Evolutionary conservation across 208 protist genomes (phyloP).

Genomic region (Trypanosomatidae sp.): DNA sequence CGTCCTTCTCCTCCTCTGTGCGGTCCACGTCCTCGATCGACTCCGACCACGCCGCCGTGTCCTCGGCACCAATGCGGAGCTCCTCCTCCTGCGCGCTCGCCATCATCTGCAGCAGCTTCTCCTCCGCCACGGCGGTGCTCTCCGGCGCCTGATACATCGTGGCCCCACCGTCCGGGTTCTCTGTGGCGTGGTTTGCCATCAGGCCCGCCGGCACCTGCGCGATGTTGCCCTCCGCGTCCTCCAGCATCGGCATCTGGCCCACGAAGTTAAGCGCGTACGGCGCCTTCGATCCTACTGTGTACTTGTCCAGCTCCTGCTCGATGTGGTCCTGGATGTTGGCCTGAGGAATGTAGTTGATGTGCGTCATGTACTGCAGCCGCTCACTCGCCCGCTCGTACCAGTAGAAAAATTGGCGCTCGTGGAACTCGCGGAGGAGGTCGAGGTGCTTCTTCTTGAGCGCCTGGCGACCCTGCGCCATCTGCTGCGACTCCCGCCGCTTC

Average conservation of each 20-base stretch:
- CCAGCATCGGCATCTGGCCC: conserved; percentile 88
- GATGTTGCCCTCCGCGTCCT: conserved; percentile 85
- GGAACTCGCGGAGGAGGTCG: conserved; percentile 87
- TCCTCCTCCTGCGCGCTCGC: conserved; percentile 83
- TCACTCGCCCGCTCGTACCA: conserved; percentile 92
- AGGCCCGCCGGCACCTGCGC: conserved; percentile 63
- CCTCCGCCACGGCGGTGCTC: conserved; percentile 52
- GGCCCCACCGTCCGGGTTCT: conserved; percentile 63
- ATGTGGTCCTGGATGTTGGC: conserved; percentile 78
- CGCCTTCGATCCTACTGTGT: conserved; percentile 65
- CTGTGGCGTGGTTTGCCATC: conserved; percentile 75
- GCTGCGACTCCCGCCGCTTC: conserved; percentile 72
- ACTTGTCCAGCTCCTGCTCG: conserved; percentile 89
- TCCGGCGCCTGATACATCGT: conserved; percentile 70
- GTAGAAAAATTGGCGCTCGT: conserved; percentile 93
- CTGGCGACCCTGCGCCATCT: conserved; percentile 77
- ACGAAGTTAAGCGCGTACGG: conserved; percentile 91
- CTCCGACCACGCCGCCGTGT: conserved; percentile 54
- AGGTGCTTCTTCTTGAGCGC: conserved; percentile 90
- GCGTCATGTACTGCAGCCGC: conserved; percentile 89
- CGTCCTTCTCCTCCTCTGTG: no score
- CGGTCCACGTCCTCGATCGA: conserved; percentile 78
- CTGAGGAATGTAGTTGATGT: conserved; percentile 85
- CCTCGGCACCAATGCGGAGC: conserved; percentile 43
- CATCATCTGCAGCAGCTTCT: conserved; percentile 80